Evolutionary conservation across 345 rosid genomes (phyloP).

Genomic region (Populus davidiana): DNA sequence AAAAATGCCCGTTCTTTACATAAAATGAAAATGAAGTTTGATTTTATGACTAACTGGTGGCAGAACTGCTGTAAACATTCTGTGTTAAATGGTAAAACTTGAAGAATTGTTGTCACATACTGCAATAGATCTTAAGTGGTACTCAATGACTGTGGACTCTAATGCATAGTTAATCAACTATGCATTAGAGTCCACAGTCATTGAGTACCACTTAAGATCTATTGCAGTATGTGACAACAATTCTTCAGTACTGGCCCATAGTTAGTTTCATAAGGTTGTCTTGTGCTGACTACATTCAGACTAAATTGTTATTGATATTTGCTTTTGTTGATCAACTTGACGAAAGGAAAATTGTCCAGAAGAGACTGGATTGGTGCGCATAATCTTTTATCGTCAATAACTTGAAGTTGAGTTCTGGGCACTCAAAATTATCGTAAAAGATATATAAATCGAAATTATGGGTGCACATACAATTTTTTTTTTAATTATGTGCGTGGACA

Average conservation of each 20-base stretch:
- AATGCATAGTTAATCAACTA: background rate
- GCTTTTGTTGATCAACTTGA: background rate
- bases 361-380: background rate
- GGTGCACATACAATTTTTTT: background rate
- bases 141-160: background rate
- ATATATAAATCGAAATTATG: background rate
- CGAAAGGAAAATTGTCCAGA: background rate
- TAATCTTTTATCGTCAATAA: background rate
- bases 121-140: too few species aligned
- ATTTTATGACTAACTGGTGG: too few species aligned
- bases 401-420: background rate
- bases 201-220: too few species aligned
- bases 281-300: background rate
- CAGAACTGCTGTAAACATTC: too few species aligned
- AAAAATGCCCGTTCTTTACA: too few species aligned
- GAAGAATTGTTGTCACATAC: too few species aligned
- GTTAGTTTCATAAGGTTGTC: background rate
- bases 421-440: background rate
- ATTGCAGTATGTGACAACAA: too few species aligned
- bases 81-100: too few species aligned
- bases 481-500: background rate
- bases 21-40: too few species aligned
- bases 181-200: too few species aligned
- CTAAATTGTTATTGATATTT: background rate
- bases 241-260: background rate